phyloP scores from a whole-genome alignment of 345 rosid species.

The Populus tremula region DNA sequence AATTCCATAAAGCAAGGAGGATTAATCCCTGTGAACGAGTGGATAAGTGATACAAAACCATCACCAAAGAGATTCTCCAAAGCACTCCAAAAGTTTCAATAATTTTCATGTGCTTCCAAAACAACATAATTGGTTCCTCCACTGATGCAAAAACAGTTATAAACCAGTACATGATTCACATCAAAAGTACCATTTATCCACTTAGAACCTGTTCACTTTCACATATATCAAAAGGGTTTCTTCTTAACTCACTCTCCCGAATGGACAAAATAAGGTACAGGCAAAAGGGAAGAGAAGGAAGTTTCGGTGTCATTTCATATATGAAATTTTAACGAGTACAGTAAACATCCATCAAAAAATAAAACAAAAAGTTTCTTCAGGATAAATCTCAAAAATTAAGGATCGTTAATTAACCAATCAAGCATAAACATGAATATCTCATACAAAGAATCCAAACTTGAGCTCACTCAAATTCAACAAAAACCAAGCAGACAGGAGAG shows the following conservation, averaged over 20 bases:
- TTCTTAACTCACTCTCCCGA: background rate
- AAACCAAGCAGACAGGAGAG: background rate
- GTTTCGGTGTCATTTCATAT: background rate
- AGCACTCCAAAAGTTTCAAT: constrained; percentile 20
- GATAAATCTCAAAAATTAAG: background rate
- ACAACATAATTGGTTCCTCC: constrained; percentile 19
- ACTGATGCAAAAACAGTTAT: constrained; percentile 13
- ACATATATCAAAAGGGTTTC: constrained; percentile 2
- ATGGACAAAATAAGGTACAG: background rate
- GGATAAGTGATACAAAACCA: background rate
- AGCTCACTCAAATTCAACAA: background rate
- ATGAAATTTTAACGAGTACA: background rate
- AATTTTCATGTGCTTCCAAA: constrained; percentile 6
- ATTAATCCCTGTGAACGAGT: background rate
- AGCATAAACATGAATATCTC: background rate
- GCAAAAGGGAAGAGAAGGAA: background rate
- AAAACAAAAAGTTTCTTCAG: background rate
- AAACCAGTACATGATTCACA: constrained; percentile 11
- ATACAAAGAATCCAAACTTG: background rate
- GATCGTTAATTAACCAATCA: background rate
- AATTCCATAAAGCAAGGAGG: constrained; percentile 6
- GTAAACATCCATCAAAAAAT: background rate
- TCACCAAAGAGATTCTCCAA: constrained; percentile 14
- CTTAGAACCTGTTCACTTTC: constrained; percentile 2
- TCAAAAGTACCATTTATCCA: constrained; percentile 10